Percentiles rank a stretch among this genome's conserved stretches.
Conservation (phyloP, 805 yeast species). For the Cyberlindnera maritima region DNA sequence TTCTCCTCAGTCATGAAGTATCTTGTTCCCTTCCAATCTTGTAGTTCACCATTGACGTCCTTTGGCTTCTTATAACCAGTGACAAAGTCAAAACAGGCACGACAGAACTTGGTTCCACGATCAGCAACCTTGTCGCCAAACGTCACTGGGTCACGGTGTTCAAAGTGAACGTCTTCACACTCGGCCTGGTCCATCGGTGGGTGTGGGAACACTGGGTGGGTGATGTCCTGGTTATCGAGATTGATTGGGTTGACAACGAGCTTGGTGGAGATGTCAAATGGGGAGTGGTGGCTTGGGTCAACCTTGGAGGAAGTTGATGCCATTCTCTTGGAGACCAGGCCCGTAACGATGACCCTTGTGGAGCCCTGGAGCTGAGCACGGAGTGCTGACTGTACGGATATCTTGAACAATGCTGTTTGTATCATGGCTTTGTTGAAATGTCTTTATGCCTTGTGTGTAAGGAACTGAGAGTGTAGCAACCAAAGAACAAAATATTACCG, state of each 20-base stretch:
- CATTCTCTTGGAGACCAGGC: background rate
- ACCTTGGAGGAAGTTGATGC: background rate
- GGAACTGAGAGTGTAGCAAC: no score
- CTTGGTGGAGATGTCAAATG: slow-evolving; percentile 6
- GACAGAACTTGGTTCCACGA: slow-evolving; percentile 40
- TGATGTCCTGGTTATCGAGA: background rate
- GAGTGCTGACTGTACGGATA: background rate
- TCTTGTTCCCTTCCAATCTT: slow-evolving; percentile 33
- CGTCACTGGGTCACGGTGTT: slow-evolving; percentile 50
- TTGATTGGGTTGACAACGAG: slow-evolving; percentile 1
- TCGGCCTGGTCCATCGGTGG: slow-evolving; percentile 37
- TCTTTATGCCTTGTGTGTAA: no score
- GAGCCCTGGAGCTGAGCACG: background rate
- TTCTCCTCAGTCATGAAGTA: slow-evolving; percentile 57
- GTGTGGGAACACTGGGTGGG: slow-evolving; percentile 36
- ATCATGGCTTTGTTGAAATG: background rate
- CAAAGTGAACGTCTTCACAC: slow-evolving; percentile 42
- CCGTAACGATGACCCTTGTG: background rate
- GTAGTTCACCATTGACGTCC: slow-evolving; percentile 32
- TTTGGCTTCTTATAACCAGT: slow-evolving; percentile 65
- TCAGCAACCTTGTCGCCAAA: slow-evolving; percentile 53
- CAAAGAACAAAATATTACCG: no score
- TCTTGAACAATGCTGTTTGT: background rate
- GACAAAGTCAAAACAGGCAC: slow-evolving; percentile 54
- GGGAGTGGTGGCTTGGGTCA: background rate